phyloP scores from a whole-genome alignment of 2,329 filamentous ascomycete genomes.

The Eutypa lata region DNA sequence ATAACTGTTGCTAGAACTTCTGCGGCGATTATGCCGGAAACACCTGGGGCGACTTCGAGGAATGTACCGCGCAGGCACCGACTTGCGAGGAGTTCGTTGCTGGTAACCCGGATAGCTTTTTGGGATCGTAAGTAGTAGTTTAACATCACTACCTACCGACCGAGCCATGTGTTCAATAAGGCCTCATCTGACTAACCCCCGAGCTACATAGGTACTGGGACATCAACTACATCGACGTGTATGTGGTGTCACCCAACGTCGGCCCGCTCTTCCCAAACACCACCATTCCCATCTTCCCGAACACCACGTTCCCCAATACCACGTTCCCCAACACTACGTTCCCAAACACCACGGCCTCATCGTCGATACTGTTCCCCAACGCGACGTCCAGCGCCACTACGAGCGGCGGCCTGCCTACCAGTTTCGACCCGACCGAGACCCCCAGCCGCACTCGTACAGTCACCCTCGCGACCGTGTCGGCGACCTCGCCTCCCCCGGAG shows the following conservation, averaged over 20 bases:
- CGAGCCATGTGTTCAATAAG: too few species aligned
- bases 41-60: constrained; percentile 37
- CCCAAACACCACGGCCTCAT: neutral
- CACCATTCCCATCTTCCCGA: neutral
- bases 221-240: constrained; percentile 53
- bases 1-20: constrained; percentile 51
- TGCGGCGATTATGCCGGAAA: constrained; percentile 71
- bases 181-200: too few species aligned
- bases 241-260: constrained; percentile 19
- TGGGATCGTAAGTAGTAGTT: constrained; percentile 29
- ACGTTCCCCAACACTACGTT: constrained; percentile 2
- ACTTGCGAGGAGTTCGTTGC: constrained; percentile 47
- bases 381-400: constrained; percentile 6
- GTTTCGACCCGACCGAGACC: neutral
- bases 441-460: constrained; percentile 24
- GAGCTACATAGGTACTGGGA: constrained; percentile 42
- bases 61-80: constrained; percentile 37
- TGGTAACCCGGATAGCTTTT: constrained; percentile 40
- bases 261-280: too few species aligned
- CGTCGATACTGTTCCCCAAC: constrained; percentile 2
- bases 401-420: neutral
- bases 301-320: neutral
- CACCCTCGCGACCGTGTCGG: constrained; percentile 17
- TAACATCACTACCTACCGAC: too few species aligned
- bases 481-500: constrained; percentile 12